These are phyloP conservation scores for Oldenlandia corymbosa DNA, from an alignment of 257 asterid species.

Conservation along the genomic window DNA sequence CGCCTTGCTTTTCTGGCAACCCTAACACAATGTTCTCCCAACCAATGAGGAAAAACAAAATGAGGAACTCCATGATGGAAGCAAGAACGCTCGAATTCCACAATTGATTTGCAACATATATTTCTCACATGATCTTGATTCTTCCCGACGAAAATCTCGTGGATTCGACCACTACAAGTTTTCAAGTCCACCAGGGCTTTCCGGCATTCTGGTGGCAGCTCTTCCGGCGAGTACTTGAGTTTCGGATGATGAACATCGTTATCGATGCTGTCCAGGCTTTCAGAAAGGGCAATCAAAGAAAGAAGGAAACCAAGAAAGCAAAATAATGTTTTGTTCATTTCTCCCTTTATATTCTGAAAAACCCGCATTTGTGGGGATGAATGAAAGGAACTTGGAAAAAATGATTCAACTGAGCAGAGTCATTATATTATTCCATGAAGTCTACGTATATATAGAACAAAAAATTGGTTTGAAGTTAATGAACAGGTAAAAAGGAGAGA, in stretches of 20 bases:
- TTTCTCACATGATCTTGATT: not conserved
- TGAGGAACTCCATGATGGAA: not conserved
- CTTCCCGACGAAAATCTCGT: not conserved
- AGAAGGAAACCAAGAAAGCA: not conserved
- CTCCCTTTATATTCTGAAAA: not conserved
- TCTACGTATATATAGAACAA: no score
- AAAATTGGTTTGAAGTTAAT: no score
- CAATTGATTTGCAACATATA: not conserved
- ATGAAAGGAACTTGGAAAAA: no score
- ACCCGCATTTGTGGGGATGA: no score
- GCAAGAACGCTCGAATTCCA: not conserved
- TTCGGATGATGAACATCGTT: not conserved
- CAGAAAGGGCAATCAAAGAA: not conserved
- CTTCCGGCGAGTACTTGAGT: not conserved
- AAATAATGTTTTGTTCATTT: not conserved
- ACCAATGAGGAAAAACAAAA: not conserved
- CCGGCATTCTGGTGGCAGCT: not conserved
- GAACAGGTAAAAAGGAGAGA: no score
- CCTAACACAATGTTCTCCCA: not conserved
- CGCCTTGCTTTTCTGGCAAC: not conserved
- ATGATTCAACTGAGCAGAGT: no score
- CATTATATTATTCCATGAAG: no score
- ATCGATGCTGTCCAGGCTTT: not conserved
- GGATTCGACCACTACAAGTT: not conserved
- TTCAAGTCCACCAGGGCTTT: not conserved